A percentile compares a stretch with the other conserved stretches of the same genome.
These are phyloP conservation scores for Trichophyton schoenleinii DNA, from an alignment of 2,329 filamentous ascomycete genomes.

Conservation along the genomic window DNA sequence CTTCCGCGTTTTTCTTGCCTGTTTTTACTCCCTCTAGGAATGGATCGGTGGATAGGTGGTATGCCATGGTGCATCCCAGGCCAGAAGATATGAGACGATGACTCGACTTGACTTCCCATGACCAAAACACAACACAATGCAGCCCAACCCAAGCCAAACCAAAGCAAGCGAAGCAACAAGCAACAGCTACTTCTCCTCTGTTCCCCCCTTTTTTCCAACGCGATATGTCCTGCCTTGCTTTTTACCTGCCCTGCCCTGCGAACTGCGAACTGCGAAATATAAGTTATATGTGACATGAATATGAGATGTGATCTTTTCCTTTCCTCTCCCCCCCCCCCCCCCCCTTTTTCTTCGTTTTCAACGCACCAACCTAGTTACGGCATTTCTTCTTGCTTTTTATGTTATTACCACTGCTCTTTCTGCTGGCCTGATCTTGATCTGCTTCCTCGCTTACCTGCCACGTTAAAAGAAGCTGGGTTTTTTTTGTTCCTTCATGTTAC, in stretches of 20 bases:
- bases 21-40: neutral
- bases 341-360: neutral
- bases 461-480: neutral
- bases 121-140: too few species aligned
- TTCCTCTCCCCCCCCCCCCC: neutral
- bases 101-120: too few species aligned
- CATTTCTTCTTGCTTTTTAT: neutral
- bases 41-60: too few species aligned
- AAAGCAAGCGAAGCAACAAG: too few species aligned
- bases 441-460: neutral
- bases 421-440: neutral
- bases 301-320: conserved; percentile 10
- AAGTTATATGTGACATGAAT: conserved; percentile 3
- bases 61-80: too few species aligned
- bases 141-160: too few species aligned
- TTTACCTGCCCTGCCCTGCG: too few species aligned
- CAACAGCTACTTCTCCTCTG: neutral
- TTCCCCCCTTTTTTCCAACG: neutral
- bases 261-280: neutral
- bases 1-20: neutral
- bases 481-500: neutral
- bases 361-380: neutral
- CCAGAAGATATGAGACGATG: too few species aligned
- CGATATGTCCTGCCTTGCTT: neutral
- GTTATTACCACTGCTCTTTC: neutral